Conservation (phyloP, 139 green algal species). For the Closterium sp. region DNA sequence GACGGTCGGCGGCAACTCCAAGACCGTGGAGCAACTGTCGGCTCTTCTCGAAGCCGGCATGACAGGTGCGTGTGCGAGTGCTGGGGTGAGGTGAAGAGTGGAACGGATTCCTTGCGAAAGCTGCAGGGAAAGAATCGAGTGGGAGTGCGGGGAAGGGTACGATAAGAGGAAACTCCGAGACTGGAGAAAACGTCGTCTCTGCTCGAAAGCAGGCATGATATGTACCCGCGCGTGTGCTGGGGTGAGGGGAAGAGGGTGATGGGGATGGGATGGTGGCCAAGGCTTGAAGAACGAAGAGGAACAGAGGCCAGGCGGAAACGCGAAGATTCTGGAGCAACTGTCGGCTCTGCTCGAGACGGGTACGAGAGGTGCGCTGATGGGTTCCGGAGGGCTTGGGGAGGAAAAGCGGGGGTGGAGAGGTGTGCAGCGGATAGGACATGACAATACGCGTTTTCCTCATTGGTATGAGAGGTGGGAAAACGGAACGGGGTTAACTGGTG, state of each 20-base stretch:
- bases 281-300: not conserved
- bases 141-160: too few relatives aligned
- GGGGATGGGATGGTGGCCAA: not conserved
- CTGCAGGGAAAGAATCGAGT: too few relatives aligned
- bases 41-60: slow-evolving; percentile 45
- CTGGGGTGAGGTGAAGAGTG: not conserved
- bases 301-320: not conserved
- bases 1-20: slow-evolving; percentile 40
- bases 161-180: not conserved
- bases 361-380: not conserved
- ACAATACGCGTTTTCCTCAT: not conserved
- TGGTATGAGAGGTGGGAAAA: too few relatives aligned
- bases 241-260: not conserved
- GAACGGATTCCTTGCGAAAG: too few relatives aligned
- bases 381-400: too few relatives aligned
- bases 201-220: not conserved
- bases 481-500: too few relatives aligned
- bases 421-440: not conserved
- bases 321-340: not conserved
- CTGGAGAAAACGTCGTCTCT: too few relatives aligned
- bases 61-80: slow-evolving; percentile 13
- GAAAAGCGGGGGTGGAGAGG: too few relatives aligned
- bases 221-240: not conserved
- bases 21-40: slow-evolving; percentile 42
- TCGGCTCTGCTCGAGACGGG: too few relatives aligned